Evolutionary conservation across 2,329 filamentous ascomycete genomes (phyloP).

Genomic region (Diaporthe eres): DNA sequence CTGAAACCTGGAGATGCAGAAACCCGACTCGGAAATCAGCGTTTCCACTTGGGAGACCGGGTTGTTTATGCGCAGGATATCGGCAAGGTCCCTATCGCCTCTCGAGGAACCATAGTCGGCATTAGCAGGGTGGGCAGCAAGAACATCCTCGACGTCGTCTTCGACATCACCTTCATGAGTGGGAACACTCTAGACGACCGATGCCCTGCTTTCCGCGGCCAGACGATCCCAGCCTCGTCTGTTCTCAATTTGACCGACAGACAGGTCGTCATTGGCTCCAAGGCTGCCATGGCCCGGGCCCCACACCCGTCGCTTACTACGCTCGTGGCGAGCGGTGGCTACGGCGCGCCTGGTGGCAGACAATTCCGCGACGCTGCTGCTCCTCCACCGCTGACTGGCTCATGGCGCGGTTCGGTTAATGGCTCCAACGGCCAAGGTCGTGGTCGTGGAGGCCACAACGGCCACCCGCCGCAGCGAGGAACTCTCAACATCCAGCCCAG

Average conservation of each 20-base stretch:
- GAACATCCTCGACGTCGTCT: slow-evolving; percentile 89
- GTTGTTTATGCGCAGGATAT: slow-evolving; percentile 94
- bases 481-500: slow-evolving; percentile 62
- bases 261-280: slow-evolving; percentile 82
- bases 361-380: slow-evolving; percentile 73
- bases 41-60: slow-evolving; percentile 87
- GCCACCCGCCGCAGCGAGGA: slow-evolving; percentile 46
- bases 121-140: slow-evolving; percentile 89
- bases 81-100: slow-evolving; percentile 94
- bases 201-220: slow-evolving; percentile 93
- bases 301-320: slow-evolving; percentile 62
- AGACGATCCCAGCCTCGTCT: slow-evolving; percentile 88
- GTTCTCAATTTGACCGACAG: slow-evolving; percentile 89
- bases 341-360: slow-evolving; percentile 65
- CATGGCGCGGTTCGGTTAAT: slow-evolving; percentile 70
- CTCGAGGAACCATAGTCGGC: slow-evolving; percentile 93
- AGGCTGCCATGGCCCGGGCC: slow-evolving; percentile 68
- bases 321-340: slow-evolving; percentile 63
- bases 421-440: slow-evolving; percentile 57
- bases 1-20: slow-evolving; percentile 97
- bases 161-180: slow-evolving; percentile 97
- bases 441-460: slow-evolving; percentile 53
- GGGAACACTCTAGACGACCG: slow-evolving; percentile 92
- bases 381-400: slow-evolving; percentile 68
- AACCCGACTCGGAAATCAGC: slow-evolving; percentile 88